A percentile compares a stretch with the other conserved stretches of the same genome.
Evolutionary conservation across 257 asterid species (phyloP).

Genomic region (Nemophila menziesii): DNA sequence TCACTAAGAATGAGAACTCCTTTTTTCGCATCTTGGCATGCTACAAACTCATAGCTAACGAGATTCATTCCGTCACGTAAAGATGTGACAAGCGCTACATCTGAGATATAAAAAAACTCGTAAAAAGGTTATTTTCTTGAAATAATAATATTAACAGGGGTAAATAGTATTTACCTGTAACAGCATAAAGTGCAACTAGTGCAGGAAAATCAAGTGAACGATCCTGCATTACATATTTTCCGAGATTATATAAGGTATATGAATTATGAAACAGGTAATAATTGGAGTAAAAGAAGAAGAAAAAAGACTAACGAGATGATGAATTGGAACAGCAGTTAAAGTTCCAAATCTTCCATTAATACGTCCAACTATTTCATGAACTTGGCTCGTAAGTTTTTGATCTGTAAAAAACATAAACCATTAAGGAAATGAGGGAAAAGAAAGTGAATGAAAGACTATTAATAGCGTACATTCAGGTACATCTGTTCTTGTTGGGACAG

Average conservation of each 20-base stretch:
- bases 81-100: conserved; percentile 84
- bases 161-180: conserved; percentile 48
- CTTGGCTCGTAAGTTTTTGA: conserved; percentile 97
- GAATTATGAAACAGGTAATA: background rate
- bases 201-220: conserved; percentile 71
- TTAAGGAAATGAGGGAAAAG: conserved; percentile 3
- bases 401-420: conserved; percentile 33
- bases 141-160: background rate
- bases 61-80: conserved; percentile 96
- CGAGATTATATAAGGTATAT: background rate
- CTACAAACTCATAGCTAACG: conserved; percentile 91
- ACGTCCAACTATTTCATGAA: conserved; percentile 97
- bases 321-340: conserved; percentile 85
- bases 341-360: conserved; percentile 94
- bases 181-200: conserved; percentile 79
- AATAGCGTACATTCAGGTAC: conserved; percentile 86
- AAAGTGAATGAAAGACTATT: conserved; percentile 1
- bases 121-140: background rate
- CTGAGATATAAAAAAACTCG: conserved; percentile 19
- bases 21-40: conserved; percentile 83
- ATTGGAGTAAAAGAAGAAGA: background rate
- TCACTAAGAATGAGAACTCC: conserved; percentile 93
- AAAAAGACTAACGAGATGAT: conserved; percentile 67
- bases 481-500: conserved; percentile 93
- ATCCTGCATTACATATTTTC: conserved; percentile 36